Base-by-base conservation (phyloP, 345 rosid genomes). In the Gossypium sturtianum region DNA sequence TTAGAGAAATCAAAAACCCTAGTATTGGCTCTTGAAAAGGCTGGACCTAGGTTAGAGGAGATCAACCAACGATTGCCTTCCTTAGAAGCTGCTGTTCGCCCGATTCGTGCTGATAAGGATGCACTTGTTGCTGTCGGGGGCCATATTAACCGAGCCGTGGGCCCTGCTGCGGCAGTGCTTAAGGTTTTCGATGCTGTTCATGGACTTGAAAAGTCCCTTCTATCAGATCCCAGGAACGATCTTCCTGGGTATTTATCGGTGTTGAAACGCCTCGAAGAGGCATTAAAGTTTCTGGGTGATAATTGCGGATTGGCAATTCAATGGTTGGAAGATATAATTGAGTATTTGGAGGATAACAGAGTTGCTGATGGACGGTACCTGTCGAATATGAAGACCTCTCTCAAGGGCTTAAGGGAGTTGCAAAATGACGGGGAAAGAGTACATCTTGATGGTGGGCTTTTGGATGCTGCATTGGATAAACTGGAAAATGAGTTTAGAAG, bases 161-260 rank as follows among this genome's bases (percentile, higher is more conserved):
- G 97, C 56, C 99, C 99, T 60, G 99, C 99, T 17, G 98, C 99
- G 0, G 97, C 99, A 0, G 99, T 95, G 71, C 99, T 95, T 51
- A 95, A 93, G 92, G 99, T 95, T 44, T 95, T 95, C 63, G 98
- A 93, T 83, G 98, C 97, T 0, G 98, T 95, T 29, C 97, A 95
- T 70, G 99, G 99, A 23, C 87, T 95, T 22, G 99, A 95, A 82
- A 91, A 89, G 80, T 91, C 95, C 8, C 80, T 95, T 43, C 77
- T 95, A 43, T 93, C 99, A 1, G 98, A 95, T 76, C 98, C 98
- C 1, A 81, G 84, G 73, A 86, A 82, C 53, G 97, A 95, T 79
- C 89, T 95, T 4, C 86, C 97, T 0, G 93, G 94, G 67, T 93
- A 91, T 77, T 83, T 93, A 71, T 86, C 97, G 0, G 97, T 95